Evolutionary conservation across 2,329 filamentous ascomycete species (phyloP).

Genomic region (Stagonosporopsis chrysanthemi): DNA sequence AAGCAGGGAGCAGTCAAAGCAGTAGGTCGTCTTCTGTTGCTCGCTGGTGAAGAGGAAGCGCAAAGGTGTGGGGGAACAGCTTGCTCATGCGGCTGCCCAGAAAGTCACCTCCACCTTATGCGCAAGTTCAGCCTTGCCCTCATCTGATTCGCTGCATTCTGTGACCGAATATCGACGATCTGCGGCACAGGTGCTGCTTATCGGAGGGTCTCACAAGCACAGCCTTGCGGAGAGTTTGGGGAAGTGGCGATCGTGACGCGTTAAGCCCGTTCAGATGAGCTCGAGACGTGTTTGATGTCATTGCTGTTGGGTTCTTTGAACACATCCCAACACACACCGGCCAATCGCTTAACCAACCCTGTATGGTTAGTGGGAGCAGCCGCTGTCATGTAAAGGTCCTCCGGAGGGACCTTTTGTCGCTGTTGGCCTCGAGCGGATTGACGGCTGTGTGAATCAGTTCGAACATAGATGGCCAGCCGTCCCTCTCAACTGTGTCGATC

Average conservation of each 20-base stretch:
- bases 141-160: slow-evolving; percentile 33
- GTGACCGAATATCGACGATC: slow-evolving; percentile 22
- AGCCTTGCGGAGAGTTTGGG: slow-evolving; percentile 22
- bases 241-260: slow-evolving; percentile 19
- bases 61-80: slow-evolving; percentile 27
- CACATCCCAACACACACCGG: slow-evolving; percentile 8
- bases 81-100: slow-evolving; percentile 26
- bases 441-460: too few species aligned
- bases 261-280: slow-evolving; percentile 18
- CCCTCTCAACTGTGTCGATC: too few species aligned
- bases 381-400: slow-evolving; percentile 7
- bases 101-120: slow-evolving; percentile 22
- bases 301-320: slow-evolving; percentile 13
- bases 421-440: too few species aligned
- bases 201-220: slow-evolving; percentile 12
- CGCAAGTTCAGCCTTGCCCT: slow-evolving; percentile 26
- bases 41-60: slow-evolving; percentile 2
- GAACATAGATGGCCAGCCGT: too few species aligned
- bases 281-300: slow-evolving; percentile 27
- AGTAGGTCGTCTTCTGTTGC: slow-evolving; percentile 2
- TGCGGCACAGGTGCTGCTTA: slow-evolving; percentile 20
- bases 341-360: slow-evolving; percentile 25
- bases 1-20: slow-evolving; percentile 1
- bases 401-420: neutral
- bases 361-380: too few species aligned